These are phyloP conservation scores for Xerocomellus intermedius DNA, from an alignment of 768 basidiomycete genomes.

Conservation along the genomic window DNA sequence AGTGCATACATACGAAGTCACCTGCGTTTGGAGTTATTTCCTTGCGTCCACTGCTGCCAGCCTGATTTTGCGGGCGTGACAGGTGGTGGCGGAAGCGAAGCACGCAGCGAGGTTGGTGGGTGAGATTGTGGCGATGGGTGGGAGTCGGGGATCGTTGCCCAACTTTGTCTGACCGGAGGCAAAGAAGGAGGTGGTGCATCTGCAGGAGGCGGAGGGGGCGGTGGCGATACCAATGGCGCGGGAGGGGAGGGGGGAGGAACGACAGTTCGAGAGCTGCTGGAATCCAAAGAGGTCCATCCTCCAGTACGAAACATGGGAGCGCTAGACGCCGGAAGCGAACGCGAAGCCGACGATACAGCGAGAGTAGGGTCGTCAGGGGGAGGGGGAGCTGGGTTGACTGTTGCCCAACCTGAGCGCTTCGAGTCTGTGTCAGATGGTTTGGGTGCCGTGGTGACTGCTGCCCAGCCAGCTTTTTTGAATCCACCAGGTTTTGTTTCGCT, in stretches of 20 bases:
- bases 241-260: conserved; percentile 25
- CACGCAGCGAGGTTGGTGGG: conserved; percentile 9
- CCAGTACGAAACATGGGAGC: conserved; percentile 56
- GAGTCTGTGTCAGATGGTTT: conserved; percentile 12
- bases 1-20: conserved; percentile 6
- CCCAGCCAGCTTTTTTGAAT: conserved; percentile 53
- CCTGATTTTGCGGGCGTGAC: conserved; percentile 34
- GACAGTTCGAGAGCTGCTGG: conserved; percentile 35
- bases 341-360: conserved; percentile 17
- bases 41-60: conserved; percentile 55
- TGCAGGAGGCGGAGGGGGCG: conserved; percentile 20
- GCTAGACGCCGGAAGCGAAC: conserved; percentile 15
- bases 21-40: conserved; percentile 17
- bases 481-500: conserved; percentile 23
- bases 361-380: conserved; percentile 10
- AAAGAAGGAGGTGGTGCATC: conserved; percentile 4
- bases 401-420: conserved; percentile 16
- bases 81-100: conserved; percentile 22
- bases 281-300: conserved; percentile 69
- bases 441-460: conserved; percentile 30
- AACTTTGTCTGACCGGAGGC: conserved; percentile 1
- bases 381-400: conserved; percentile 9
- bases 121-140: conserved; percentile 12
- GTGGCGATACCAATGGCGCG: conserved; percentile 8
- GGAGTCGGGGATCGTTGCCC: conserved; percentile 4